These are phyloP conservation scores for Cyberlindnera meyerae DNA, from an alignment of 805 yeast genomes.

Conservation along the genomic window DNA sequence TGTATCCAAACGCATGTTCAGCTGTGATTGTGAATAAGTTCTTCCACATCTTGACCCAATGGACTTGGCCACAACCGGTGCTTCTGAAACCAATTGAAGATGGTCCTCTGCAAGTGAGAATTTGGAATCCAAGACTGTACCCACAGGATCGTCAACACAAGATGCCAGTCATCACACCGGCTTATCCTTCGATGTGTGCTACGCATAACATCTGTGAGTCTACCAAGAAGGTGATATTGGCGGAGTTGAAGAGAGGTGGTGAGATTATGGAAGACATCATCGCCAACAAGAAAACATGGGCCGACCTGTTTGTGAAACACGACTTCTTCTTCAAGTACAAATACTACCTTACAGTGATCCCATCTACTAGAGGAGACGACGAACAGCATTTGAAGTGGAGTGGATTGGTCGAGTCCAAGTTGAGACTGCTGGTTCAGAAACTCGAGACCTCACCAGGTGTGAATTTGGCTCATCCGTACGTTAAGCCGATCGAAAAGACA, in stretches of 20 bases:
- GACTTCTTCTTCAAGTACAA: slow-evolving; percentile 80
- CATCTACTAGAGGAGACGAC: slow-evolving; percentile 63
- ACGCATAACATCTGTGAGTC: slow-evolving; percentile 92
- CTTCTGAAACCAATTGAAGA: slow-evolving; percentile 89
- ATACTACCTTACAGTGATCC: slow-evolving; percentile 78
- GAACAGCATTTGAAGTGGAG: slow-evolving; percentile 90
- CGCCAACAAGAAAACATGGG: slow-evolving; percentile 64
- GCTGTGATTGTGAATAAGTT: slow-evolving; percentile 88
- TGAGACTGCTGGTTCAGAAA: slow-evolving; percentile 77
- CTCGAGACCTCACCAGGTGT: slow-evolving; percentile 75
- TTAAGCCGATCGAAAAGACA: slow-evolving; percentile 62
- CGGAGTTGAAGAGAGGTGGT: slow-evolving; percentile 76
- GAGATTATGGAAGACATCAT: slow-evolving; percentile 65
- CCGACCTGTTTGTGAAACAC: slow-evolving; percentile 70
- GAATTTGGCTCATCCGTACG: slow-evolving; percentile 83
- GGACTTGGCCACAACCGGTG: slow-evolving; percentile 99
- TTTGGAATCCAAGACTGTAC: slow-evolving; percentile 93
- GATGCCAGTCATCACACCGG: slow-evolving; percentile 99
- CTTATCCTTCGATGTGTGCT: slow-evolving; percentile 98
- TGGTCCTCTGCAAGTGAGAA: slow-evolving; percentile 92
- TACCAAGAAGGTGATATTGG: slow-evolving; percentile 74
- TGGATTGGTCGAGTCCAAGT: slow-evolving; percentile 86
- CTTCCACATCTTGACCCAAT: slow-evolving; percentile 76
- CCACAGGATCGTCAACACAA: slow-evolving; percentile 84
- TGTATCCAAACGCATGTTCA: slow-evolving; percentile 94